These are phyloP conservation scores for Suillus decipiens DNA, from an alignment of 768 basidiomycete species.

Conservation along the genomic window DNA sequence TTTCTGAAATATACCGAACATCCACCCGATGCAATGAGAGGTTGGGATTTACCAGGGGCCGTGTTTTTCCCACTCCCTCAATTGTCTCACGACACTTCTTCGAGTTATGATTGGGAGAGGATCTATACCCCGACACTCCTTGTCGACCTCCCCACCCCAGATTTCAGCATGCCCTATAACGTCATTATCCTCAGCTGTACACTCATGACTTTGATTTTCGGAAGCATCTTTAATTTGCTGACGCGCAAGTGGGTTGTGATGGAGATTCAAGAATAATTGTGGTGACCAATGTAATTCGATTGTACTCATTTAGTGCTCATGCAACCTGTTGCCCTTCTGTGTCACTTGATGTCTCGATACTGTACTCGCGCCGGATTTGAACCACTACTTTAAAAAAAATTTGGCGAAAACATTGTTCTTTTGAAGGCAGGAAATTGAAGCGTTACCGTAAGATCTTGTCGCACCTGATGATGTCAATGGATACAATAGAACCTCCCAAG, in stretches of 20 bases:
- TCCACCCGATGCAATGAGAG: slow-evolving; percentile 92
- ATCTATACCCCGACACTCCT: slow-evolving; percentile 84
- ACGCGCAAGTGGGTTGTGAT: slow-evolving; percentile 78
- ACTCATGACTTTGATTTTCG: slow-evolving; percentile 90
- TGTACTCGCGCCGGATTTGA: too few relatives aligned
- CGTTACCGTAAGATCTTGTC: slow-evolving; percentile 59
- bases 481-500: neutral
- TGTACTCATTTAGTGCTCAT: neutral
- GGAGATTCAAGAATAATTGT: slow-evolving; percentile 27
- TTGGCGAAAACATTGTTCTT: slow-evolving; percentile 64
- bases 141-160: slow-evolving; percentile 94
- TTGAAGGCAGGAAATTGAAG: slow-evolving; percentile 68
- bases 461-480: slow-evolving; percentile 41
- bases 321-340: neutral
- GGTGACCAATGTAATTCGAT: neutral
- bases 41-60: slow-evolving; percentile 91
- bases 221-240: slow-evolving; percentile 85
- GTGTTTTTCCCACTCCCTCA: slow-evolving; percentile 52
- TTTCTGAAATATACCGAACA: slow-evolving; percentile 96
- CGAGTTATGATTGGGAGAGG: slow-evolving; percentile 27
- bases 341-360: neutral
- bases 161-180: slow-evolving; percentile 99
- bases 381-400: slow-evolving; percentile 46
- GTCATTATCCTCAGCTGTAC: slow-evolving; percentile 97
- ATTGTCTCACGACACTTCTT: neutral